Evolutionary conservation across 2,329 filamentous ascomycete species (phyloP).

Genomic region (Botrytis deweyae): DNA sequence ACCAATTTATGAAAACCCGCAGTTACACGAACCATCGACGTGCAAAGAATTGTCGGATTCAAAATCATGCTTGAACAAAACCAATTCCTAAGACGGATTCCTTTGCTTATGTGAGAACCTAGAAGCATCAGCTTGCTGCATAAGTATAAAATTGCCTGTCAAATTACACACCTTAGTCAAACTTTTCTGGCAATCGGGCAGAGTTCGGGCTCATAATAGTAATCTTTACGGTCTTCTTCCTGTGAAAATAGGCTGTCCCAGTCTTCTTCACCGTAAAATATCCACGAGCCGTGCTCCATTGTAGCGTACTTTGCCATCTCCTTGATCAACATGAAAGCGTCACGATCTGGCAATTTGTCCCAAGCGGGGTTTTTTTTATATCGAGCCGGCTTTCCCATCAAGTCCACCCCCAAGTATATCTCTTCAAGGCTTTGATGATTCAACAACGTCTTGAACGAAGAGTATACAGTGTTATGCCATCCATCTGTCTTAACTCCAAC

Average conservation of each 20-base stretch:
- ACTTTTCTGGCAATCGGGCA: background rate
- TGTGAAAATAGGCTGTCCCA: background rate
- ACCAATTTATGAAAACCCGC: background rate
- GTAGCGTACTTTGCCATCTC: background rate
- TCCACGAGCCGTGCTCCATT: too few species aligned
- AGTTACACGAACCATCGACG: background rate
- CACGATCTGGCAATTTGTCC: background rate
- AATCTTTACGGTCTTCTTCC: background rate
- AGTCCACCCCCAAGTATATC: background rate
- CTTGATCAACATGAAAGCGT: background rate
- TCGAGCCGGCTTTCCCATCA: background rate
- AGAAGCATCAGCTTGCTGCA: background rate
- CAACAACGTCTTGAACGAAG: background rate
- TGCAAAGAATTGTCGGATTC: background rate
- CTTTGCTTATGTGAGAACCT: background rate
- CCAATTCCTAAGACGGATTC: background rate
- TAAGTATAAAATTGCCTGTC: background rate
- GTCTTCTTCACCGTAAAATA: background rate
- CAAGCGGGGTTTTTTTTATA: background rate
- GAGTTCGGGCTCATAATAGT: background rate
- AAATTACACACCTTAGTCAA: background rate
- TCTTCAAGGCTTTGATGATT: background rate
- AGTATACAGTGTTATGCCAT: background rate
- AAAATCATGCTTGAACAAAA: background rate
- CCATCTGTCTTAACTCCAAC: background rate